phyloP scores from a whole-genome alignment of 345 rosid genomes.

The Mercurialis annua region DNA sequence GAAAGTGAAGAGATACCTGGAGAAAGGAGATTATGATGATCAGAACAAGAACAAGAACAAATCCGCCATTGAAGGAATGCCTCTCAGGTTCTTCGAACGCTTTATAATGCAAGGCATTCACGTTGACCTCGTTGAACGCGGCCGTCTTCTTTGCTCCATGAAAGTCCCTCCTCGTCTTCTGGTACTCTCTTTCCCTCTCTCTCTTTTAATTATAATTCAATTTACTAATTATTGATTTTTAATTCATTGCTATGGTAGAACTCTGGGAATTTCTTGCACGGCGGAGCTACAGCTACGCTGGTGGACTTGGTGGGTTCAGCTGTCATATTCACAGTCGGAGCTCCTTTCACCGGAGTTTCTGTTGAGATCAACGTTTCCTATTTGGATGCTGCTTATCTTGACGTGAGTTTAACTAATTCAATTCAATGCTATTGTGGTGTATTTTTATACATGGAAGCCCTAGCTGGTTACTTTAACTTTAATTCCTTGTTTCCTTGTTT shows the following conservation, averaged over 20 bases:
- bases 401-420: slow-evolving; percentile 48
- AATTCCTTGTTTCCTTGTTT: not conserved
- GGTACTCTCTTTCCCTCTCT: slow-evolving; percentile 34
- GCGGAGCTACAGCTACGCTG: slow-evolving; percentile 87
- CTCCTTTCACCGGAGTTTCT: slow-evolving; percentile 52
- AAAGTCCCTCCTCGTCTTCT: slow-evolving; percentile 71
- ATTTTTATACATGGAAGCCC: too few species aligned
- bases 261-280: slow-evolving; percentile 84
- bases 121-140: slow-evolving; percentile 61
- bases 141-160: slow-evolving; percentile 75
- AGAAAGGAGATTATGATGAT: slow-evolving; percentile 43
- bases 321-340: slow-evolving; percentile 56
- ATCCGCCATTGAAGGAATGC: slow-evolving; percentile 37
- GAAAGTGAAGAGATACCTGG: slow-evolving; percentile 53
- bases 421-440: not conserved
- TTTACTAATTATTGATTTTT: not conserved
- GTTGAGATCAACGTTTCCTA: slow-evolving; percentile 90
- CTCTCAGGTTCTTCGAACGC: slow-evolving; percentile 52
- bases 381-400: slow-evolving; percentile 75
- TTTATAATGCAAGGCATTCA: slow-evolving; percentile 60
- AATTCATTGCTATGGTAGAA: slow-evolving; percentile 37
- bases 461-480: not conserved
- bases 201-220: not conserved
- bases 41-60: too few species aligned
- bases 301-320: slow-evolving; percentile 91